Percentiles rank a stretch among this genome's conserved stretches.
phyloP scores from a whole-genome alignment of 1,139 yeast genomes.

The Sugiyamaella japonica region DNA sequence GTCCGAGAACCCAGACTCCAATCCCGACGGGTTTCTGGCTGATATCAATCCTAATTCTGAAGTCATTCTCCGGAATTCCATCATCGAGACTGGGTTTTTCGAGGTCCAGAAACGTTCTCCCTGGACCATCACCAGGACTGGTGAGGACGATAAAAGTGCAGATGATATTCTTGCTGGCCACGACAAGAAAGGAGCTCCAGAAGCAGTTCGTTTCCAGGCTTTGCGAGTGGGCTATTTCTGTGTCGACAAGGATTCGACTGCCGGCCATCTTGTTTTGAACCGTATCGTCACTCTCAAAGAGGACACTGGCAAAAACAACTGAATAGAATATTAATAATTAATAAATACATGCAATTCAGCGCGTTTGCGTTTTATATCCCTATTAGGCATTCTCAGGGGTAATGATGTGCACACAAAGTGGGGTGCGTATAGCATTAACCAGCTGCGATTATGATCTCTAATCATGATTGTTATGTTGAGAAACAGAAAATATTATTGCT shows the following conservation, averaged over 20 bases:
- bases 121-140: constrained; percentile 56
- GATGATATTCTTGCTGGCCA: constrained; percentile 48
- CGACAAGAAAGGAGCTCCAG: constrained; percentile 61
- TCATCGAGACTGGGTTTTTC: constrained; percentile 76
- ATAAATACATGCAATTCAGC: background rate
- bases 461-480: too few species aligned
- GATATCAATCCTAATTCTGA: constrained; percentile 85
- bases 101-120: constrained; percentile 74
- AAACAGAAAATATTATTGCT: background rate
- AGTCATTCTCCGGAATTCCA: constrained; percentile 59
- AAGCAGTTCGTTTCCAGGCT: constrained; percentile 97
- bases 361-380: too few species aligned
- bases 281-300: constrained; percentile 91
- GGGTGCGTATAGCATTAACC: too few species aligned
- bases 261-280: constrained; percentile 66
- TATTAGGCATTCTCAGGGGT: too few species aligned
- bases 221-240: constrained; percentile 96
- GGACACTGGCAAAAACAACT: constrained; percentile 40
- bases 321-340: background rate
- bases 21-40: constrained; percentile 83
- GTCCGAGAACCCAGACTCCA: constrained; percentile 85
- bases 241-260: constrained; percentile 73
- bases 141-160: constrained; percentile 24
- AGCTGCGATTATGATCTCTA: too few species aligned
- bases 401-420: too few species aligned